Base-by-base conservation (phyloP, 441 rosid genomes). In the Adansonia madagascariensis region DNA sequence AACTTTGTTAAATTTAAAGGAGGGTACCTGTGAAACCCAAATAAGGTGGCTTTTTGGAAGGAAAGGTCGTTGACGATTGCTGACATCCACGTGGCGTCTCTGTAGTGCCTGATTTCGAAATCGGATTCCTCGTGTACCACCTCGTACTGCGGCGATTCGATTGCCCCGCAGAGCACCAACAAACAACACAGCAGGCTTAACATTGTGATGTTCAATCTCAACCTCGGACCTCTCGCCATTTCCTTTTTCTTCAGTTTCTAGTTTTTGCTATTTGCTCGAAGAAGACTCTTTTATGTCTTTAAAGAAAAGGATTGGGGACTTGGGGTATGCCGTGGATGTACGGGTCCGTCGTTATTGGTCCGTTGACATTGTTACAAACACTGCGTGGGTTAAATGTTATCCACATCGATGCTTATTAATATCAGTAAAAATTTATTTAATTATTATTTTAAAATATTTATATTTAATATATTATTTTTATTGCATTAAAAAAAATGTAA, bases 41-140 rank as follows among this genome's bases (percentile, higher is more conserved):
- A 62, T 44, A 84, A 71, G 83, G 92, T 91, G 76, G 94, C 88
- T 68, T 86, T 89, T 62, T 84, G 78, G 80, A 90, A 91, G 77
- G 95, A 90, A 77, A 90, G 80, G 71, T 85, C 82, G 46, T 80
- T 60, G 47, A 79, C 87, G 6, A 78, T 74, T 22, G 91, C 91
- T 56, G 92, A 81, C 85, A 91, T 86, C 96, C 96, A 91, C 7
- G 85, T 81, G 68, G 92, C 83, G 1, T 80, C 78, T 7, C 64
- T 15, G 77, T 90, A 90, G 75, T 78, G 84, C 11, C 96, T 84
- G 82, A 90, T 84, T 77, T 89, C 94, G 80, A 91, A 91, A 80
- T 91, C 91, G 6, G 94, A 89, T 55, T 90, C 92, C 0, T 44
- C 50, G 66, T 89, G 91, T n/a, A 89, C 86, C 35, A 91, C 83